These are phyloP conservation scores for Atkinsonella hypoxylon DNA, from an alignment of 2,329 filamentous ascomycete species.

Conservation along the genomic window DNA sequence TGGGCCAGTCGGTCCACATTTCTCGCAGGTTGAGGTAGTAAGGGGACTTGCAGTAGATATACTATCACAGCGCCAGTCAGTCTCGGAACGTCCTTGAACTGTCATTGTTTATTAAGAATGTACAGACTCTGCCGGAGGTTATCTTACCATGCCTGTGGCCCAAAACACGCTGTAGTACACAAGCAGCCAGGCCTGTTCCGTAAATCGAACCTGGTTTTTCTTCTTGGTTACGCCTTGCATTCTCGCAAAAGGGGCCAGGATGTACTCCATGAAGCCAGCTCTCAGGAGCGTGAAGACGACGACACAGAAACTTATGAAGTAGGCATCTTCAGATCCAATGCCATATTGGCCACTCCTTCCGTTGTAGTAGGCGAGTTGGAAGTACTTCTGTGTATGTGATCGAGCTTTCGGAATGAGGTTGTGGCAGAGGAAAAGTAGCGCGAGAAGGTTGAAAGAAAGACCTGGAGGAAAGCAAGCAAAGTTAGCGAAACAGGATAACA, in stretches of 20 bases:
- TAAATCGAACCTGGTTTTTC: constrained; percentile 73
- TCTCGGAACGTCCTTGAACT: background rate
- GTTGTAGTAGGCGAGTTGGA: constrained; percentile 76
- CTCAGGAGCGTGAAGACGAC: constrained; percentile 79
- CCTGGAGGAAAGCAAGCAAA: constrained; percentile 28
- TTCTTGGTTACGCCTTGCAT: constrained; percentile 59
- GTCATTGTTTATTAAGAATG: background rate
- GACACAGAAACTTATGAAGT: constrained; percentile 66
- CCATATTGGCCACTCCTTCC: constrained; percentile 55
- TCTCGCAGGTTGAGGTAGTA: constrained; percentile 68
- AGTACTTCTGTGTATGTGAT: constrained; percentile 74
- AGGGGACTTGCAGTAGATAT: constrained; percentile 64
- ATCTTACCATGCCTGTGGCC: constrained; percentile 66
- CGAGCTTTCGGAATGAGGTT: constrained; percentile 70
- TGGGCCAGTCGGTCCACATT: constrained; percentile 79
- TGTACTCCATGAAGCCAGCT: constrained; percentile 75
- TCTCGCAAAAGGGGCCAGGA: constrained; percentile 67
- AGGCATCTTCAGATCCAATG: constrained; percentile 67
- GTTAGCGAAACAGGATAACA: constrained; percentile 6
- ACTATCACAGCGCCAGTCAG: constrained; percentile 35
- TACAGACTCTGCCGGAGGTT: background rate
- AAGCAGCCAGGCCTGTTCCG: constrained; percentile 87
- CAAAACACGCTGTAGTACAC: constrained; percentile 76
- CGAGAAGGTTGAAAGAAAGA: constrained; percentile 73
- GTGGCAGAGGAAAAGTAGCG: constrained; percentile 73